Percentiles rank a stretch among this genome's conserved stretches.
Conservation (phyloP, 164 flowering plant genomes). For the Stephania japonica region DNA sequence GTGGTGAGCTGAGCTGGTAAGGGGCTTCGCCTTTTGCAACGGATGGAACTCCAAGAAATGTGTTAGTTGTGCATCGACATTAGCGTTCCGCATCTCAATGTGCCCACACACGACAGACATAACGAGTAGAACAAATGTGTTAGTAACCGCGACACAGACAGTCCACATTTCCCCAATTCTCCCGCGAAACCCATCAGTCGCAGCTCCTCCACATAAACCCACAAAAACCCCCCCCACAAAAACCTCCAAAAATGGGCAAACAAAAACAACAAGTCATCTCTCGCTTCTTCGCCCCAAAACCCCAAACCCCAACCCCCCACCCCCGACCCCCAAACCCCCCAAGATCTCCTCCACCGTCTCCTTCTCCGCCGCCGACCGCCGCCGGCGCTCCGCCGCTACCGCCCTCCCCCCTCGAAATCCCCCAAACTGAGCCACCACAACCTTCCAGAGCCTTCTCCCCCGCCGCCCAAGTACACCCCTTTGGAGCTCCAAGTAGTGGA, state of each 20-base stretch:
- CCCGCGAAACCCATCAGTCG: too few relatives aligned
- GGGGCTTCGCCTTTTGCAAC: too few relatives aligned
- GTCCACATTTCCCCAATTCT: too few relatives aligned
- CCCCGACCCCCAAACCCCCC: constrained; percentile 59
- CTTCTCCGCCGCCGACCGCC: constrained; percentile 70
- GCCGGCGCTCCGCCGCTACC: constrained; percentile 15
- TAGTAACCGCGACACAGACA: too few relatives aligned
- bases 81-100: too few relatives aligned
- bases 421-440: constrained; percentile 52
- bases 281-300: constrained; percentile 84
- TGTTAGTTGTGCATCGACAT: too few relatives aligned
- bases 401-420: constrained; percentile 27
- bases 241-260: constrained; percentile 50
- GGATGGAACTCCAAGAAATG: too few relatives aligned
- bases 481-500: constrained; percentile 80
- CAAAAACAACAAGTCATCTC: constrained; percentile 89
- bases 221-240: neutral
- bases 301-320: constrained; percentile 32
- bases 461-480: constrained; percentile 60
- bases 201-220: neutral
- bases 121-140: too few relatives aligned
- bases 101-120: too few relatives aligned
- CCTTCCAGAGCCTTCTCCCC: constrained; percentile 47
- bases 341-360: constrained; percentile 74
- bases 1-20: too few relatives aligned